Conservation (phyloP, 768 basidiomycete species). For the Hirschioporus abietinus region DNA sequence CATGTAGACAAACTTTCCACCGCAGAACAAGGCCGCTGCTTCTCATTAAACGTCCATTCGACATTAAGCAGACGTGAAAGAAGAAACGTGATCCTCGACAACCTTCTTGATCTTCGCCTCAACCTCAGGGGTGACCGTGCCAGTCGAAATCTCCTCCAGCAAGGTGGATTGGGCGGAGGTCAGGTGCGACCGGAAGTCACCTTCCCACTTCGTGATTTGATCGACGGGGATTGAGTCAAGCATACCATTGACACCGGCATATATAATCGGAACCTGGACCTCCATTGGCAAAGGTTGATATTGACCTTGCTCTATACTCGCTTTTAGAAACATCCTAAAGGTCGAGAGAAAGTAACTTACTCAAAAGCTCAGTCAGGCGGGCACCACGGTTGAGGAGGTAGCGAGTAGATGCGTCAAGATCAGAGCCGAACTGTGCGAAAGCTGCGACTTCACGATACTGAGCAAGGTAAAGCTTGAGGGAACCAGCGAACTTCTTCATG, state of each 20-base stretch:
- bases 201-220: slow-evolving; percentile 90
- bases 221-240: slow-evolving; percentile 96
- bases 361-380: slow-evolving; percentile 94
- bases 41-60: not conserved
- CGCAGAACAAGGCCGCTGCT: not conserved
- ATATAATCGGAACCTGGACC: slow-evolving; percentile 97
- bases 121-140: slow-evolving; percentile 81
- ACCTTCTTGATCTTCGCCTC: slow-evolving; percentile 95
- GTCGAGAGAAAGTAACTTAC: slow-evolving; percentile 35
- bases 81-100: slow-evolving; percentile 82
- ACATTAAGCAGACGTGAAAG: slow-evolving; percentile 49
- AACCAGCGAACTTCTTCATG: slow-evolving; percentile 99
- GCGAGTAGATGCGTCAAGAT: slow-evolving; percentile 98
- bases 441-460: slow-evolving; percentile 99
- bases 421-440: slow-evolving; percentile 99
- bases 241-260: slow-evolving; percentile 99
- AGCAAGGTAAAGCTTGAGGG: slow-evolving; percentile 98
- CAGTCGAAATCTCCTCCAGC: slow-evolving; percentile 79
- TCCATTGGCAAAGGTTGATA: slow-evolving; percentile 94
- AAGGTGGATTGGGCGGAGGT: slow-evolving; percentile 65
- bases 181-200: slow-evolving; percentile 86
- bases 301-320: slow-evolving; percentile 74
- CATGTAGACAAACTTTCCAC: not conserved
- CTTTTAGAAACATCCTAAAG: not conserved
- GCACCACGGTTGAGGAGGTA: slow-evolving; percentile 98